Conservation (phyloP, 2,329 filamentous ascomycete genomes). For the Diaporthe sp. region DNA sequence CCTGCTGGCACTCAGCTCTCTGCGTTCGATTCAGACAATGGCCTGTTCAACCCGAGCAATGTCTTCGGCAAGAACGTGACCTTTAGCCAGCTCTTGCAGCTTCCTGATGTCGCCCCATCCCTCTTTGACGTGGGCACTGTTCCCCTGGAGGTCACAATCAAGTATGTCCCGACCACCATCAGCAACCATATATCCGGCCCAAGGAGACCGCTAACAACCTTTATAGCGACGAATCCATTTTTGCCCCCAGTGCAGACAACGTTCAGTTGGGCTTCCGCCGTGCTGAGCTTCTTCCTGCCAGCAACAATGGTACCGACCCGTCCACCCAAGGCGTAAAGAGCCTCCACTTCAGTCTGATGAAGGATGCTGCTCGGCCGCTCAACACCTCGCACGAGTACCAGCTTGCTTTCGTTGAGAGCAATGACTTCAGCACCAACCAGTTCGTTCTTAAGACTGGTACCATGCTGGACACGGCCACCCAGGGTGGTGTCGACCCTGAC, state of each 20-base stretch:
- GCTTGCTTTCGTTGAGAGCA: constrained; percentile 61
- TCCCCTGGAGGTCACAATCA: constrained; percentile 65
- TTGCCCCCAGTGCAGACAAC: constrained; percentile 58
- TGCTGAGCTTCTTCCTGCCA: constrained; percentile 63
- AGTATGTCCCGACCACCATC: constrained; percentile 38
- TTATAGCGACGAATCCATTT: constrained; percentile 65
- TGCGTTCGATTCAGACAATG: constrained; percentile 53
- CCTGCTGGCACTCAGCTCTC: constrained; percentile 49
- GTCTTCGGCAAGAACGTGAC: constrained; percentile 64
- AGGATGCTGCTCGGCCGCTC: constrained; percentile 60
- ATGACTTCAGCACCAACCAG: constrained; percentile 61
- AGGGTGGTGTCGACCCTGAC: constrained; percentile 48
- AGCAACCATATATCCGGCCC: background rate
- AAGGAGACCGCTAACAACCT: background rate
- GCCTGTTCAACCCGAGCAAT: constrained; percentile 61
- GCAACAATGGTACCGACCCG: constrained; percentile 61
- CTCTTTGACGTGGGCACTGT: constrained; percentile 57
- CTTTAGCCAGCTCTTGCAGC: constrained; percentile 61
- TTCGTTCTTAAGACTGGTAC: constrained; percentile 66
- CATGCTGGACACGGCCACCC: constrained; percentile 50
- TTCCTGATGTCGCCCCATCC: constrained; percentile 53
- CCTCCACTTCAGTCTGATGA: constrained; percentile 68
- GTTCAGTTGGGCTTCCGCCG: constrained; percentile 70
- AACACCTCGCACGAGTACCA: constrained; percentile 72
- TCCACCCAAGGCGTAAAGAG: constrained; percentile 67